Conservation (phyloP, 306 rosid genomes). For the Oemleria cerasiformis region DNA sequence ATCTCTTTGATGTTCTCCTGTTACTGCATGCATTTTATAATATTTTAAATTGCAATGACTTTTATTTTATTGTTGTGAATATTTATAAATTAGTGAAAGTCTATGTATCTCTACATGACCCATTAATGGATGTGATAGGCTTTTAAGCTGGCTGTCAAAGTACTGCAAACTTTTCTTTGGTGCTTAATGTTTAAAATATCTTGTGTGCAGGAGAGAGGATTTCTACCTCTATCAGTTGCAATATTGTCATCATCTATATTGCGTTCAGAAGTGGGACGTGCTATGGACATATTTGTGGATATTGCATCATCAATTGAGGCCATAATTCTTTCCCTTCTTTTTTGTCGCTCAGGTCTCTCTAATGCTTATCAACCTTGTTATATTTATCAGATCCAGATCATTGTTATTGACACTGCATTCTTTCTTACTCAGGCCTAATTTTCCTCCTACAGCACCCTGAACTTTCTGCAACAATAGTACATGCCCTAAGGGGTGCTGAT, state of each 20-base stretch:
- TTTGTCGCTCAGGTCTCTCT: conserved; percentile 75
- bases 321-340: conserved; percentile 78
- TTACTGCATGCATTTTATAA: neutral
- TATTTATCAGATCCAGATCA: conserved; percentile 14
- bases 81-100: neutral
- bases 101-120: neutral
- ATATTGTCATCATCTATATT: conserved; percentile 66
- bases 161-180: neutral
- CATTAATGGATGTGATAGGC: neutral
- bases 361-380: conserved; percentile 12
- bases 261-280: conserved; percentile 58
- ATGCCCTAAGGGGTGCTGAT: conserved; percentile 64
- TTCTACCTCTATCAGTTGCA: conserved; percentile 92
- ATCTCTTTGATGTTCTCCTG: neutral
- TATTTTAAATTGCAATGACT: neutral
- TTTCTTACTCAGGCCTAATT: conserved; percentile 64
- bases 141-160: neutral
- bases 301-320: conserved; percentile 81
- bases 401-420: conserved; percentile 27
- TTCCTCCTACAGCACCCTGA: conserved; percentile 85
- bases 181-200: conserved; percentile 15
- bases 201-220: conserved; percentile 83
- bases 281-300: conserved; percentile 67
- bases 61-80: neutral
- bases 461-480: conserved; percentile 67